phyloP scores from a whole-genome alignment of 2,329 filamentous ascomycete species.

The Penicillium sp. region DNA sequence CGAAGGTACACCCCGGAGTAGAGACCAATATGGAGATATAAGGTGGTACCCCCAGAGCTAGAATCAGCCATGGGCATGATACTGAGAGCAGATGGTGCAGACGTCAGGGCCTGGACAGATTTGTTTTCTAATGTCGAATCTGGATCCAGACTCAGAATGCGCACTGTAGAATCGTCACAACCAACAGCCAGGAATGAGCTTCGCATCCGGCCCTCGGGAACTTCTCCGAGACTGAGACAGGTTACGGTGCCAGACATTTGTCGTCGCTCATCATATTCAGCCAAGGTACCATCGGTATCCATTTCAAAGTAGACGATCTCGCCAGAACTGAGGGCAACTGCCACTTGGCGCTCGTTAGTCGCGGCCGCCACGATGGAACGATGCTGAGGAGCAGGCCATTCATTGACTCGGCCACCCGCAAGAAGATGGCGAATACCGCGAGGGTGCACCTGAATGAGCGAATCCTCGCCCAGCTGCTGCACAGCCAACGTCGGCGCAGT shows the following conservation, averaged over 20 bases:
- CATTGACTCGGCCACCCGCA: slow-evolving; percentile 75
- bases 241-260: slow-evolving; percentile 96
- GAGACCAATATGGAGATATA: slow-evolving; percentile 94
- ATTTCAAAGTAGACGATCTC: slow-evolving; percentile 99
- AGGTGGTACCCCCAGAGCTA: slow-evolving; percentile 80
- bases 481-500: slow-evolving; percentile 88
- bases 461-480: slow-evolving; percentile 91
- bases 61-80: slow-evolving; percentile 98
- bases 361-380: slow-evolving; percentile 93
- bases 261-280: slow-evolving; percentile 93
- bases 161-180: slow-evolving; percentile 94
- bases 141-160: slow-evolving; percentile 86
- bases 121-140: slow-evolving; percentile 91
- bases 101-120: slow-evolving; percentile 90
- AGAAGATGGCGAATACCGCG: slow-evolving; percentile 92
- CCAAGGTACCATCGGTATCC: slow-evolving; percentile 85
- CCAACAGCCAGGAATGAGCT: slow-evolving; percentile 95
- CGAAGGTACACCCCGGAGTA: slow-evolving; percentile 95
- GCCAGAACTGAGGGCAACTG: slow-evolving; percentile 89
- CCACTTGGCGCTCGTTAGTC: slow-evolving; percentile 91
- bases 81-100: slow-evolving; percentile 82
- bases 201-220: slow-evolving; percentile 84
- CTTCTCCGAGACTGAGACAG: slow-evolving; percentile 88
- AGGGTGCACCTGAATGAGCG: slow-evolving; percentile 92
- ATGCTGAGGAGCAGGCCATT: slow-evolving; percentile 93